Percentiles rank a stretch among this genome's conserved stretches.
Conservation (phyloP, 1,139 yeast genomes). For the Pichia sp. region DNA sequence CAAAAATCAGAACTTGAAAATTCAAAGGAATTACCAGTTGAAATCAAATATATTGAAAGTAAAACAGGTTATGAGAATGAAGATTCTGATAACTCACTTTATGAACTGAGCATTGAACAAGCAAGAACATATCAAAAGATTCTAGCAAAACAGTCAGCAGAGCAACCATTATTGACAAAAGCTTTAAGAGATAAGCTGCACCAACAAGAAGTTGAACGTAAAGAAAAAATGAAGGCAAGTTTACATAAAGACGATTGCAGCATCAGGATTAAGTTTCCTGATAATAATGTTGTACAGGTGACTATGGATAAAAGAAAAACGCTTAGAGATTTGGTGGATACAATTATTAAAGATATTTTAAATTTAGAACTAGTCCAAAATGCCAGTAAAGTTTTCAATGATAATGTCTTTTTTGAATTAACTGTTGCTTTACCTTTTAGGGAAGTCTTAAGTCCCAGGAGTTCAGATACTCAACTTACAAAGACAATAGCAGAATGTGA, state of each 20-base stretch:
- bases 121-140: constrained; percentile 25
- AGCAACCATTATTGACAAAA: constrained; percentile 22
- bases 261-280: constrained; percentile 27
- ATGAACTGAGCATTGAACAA: constrained; percentile 26
- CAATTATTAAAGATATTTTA: no score
- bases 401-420: constrained; percentile 1
- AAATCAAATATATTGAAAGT: no score
- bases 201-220: constrained; percentile 11
- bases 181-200: constrained; percentile 18
- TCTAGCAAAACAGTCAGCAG: constrained; percentile 18
- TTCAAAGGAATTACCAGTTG: no score
- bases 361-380: not conserved
- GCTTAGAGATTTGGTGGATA: constrained; percentile 19
- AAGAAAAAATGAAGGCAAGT: constrained; percentile 6
- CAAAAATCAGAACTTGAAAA: no score
- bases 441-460: not conserved
- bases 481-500: constrained; percentile 3
- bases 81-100: constrained; percentile 23
- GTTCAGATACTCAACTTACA: not conserved
- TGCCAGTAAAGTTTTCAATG: no score
- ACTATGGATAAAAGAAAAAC: constrained; percentile 19
- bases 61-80: no score
- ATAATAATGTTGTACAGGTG: constrained; percentile 24
- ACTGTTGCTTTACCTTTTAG: constrained; percentile 2
- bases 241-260: constrained; percentile 13